Conservation (phyloP, 805 yeast species). For the Yarrowia sp. region DNA sequence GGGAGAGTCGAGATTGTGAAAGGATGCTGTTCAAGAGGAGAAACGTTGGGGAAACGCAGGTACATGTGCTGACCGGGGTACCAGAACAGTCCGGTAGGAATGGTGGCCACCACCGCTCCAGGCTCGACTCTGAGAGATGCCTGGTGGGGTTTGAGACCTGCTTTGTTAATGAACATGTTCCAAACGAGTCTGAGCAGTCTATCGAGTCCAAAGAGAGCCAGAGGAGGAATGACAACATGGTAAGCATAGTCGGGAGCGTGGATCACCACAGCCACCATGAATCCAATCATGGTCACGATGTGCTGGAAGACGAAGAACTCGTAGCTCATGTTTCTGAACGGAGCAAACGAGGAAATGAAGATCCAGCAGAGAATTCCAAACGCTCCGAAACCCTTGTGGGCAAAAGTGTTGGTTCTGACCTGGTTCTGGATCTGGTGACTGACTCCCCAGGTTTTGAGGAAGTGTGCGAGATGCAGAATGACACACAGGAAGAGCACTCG, state of each 20-base stretch:
- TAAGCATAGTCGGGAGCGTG: slow-evolving; percentile 45
- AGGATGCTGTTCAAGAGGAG: slow-evolving; percentile 56
- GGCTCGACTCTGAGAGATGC: slow-evolving; percentile 39
- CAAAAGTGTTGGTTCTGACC: slow-evolving; percentile 41
- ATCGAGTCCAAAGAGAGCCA: slow-evolving; percentile 45
- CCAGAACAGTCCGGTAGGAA: slow-evolving; percentile 48
- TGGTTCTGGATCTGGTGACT: slow-evolving; percentile 40
- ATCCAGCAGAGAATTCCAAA: slow-evolving; percentile 44
- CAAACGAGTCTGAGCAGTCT: slow-evolving; percentile 41
- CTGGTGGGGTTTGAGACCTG: slow-evolving; percentile 39
- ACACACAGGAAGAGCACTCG: slow-evolving; percentile 45
- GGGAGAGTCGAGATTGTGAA: slow-evolving; percentile 56
- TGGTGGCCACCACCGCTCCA: slow-evolving; percentile 32
- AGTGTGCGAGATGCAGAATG: slow-evolving; percentile 44
- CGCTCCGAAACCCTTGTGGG: slow-evolving; percentile 44
- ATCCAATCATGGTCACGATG: slow-evolving; percentile 43
- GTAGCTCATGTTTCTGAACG: slow-evolving; percentile 43
- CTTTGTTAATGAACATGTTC: slow-evolving; percentile 40
- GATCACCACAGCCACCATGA: slow-evolving; percentile 42
- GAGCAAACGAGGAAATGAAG: slow-evolving; percentile 40
- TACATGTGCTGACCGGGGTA: slow-evolving; percentile 58
- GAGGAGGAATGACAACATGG: slow-evolving; percentile 43
- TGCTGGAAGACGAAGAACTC: slow-evolving; percentile 46
- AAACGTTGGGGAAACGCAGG: slow-evolving; percentile 54
- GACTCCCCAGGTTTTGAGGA: slow-evolving; percentile 42